Base-by-base conservation (phyloP, 1,284 basidiomycete genomes). In the Ustilago trichophora region DNA sequence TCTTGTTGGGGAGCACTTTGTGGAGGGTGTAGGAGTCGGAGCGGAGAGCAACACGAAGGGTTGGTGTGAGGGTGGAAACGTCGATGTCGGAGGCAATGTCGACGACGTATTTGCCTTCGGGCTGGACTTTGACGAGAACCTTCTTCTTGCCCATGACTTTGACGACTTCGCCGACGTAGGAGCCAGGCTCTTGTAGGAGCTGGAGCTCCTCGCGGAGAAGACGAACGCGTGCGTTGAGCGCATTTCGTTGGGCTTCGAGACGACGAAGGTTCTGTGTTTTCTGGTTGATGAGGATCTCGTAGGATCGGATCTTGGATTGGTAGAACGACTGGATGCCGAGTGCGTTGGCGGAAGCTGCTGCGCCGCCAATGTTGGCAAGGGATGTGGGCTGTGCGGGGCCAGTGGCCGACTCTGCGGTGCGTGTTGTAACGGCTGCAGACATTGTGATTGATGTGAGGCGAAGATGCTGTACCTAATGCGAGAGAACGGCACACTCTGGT, bases 141-240 rank as follows among this genome's bases (percentile, higher is more conserved):
- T 97, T 97, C 83, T 90, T 98, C 90, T 98, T 98, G 59, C 94
- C 92, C 95, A 98, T 98, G 16, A 97, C 91, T 83, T 97, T 98
- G 75, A 98, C 90, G 3, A 98, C 90, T 83, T 98, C 96, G 21
- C 95, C 95, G 24, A 98, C 95, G 84, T 98, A 98, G 77, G 91
- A 93, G 29, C 93, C 95, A 0, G 96, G 94, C 81, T 98, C 95
- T 75, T 97, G 93, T 2, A 98, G 84, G 9, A 98, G 85, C 79
- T 98, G 93, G 3, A 98, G 85, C 83, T 98, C 95, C 82, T 98
- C 96, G 34, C 93, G 84, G 32, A 98, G 85, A 10, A 78, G 82
- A 86, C 68, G 68, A 91, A 93, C 93, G 85, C 93, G 85, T 16
- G 93, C 93, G 83, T 98, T 98, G 69, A 98, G 84, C 7, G 94